A percentile compares a stretch with the other conserved stretches of the same genome.
These are phyloP conservation scores for Nectriaceae sp. DNA, from an alignment of 2,329 filamentous ascomycete genomes.

Conservation along the genomic window DNA sequence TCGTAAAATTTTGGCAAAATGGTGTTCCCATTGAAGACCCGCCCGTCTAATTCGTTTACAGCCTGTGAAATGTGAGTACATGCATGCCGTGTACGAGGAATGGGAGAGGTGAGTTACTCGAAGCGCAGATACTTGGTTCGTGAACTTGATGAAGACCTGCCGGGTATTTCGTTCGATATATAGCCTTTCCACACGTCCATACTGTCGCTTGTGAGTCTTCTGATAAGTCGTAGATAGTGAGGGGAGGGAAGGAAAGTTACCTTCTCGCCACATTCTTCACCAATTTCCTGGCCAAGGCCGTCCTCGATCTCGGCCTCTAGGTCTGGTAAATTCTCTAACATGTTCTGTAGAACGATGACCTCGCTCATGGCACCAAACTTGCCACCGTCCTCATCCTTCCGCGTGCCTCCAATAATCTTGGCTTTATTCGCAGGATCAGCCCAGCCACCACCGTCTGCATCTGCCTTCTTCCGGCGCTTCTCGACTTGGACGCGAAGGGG, in stretches of 20 bases:
- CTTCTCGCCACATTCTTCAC: conserved; percentile 87
- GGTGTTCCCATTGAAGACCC: conserved; percentile 83
- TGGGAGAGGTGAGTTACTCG: conserved; percentile 59
- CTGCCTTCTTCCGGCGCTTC: conserved; percentile 77
- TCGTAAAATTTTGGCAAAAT: conserved; percentile 85
- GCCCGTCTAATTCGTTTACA: conserved; percentile 84
- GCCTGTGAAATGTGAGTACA: conserved; percentile 54
- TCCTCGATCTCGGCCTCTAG: conserved; percentile 75
- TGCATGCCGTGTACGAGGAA: neutral
- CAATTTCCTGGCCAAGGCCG: conserved; percentile 87
- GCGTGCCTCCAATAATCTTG: conserved; percentile 78
- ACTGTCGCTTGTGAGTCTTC: conserved; percentile 48
- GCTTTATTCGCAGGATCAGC: conserved; percentile 68
- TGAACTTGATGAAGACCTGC: conserved; percentile 92
- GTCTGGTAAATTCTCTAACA: conserved; percentile 81
- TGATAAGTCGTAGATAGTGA: no score
- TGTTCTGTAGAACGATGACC: conserved; percentile 80
- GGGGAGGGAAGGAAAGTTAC: conserved; percentile 38
- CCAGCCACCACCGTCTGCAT: conserved; percentile 79
- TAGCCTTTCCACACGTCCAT: conserved; percentile 79
- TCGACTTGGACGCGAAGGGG: conserved; percentile 83
- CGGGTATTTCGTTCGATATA: conserved; percentile 67
- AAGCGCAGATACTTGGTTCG: conserved; percentile 78
- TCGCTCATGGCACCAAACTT: conserved; percentile 75
- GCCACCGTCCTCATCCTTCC: conserved; percentile 42